phyloP scores from a whole-genome alignment of 2,329 filamentous ascomycete species.

The Colletotrichum horii region DNA sequence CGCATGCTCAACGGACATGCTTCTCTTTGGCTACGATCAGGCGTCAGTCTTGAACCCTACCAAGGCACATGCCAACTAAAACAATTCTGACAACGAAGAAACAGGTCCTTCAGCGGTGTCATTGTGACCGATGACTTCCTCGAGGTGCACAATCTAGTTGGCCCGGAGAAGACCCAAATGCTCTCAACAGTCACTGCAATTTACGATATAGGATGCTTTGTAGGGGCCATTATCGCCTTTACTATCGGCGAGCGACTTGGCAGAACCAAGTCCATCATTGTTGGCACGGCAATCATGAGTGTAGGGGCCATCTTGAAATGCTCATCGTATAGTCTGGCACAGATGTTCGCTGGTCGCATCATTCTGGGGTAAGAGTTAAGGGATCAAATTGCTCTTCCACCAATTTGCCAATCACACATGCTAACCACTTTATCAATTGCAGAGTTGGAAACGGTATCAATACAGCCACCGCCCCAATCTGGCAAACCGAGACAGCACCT shows the following conservation, averaged over 20 bases:
- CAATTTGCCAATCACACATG: background rate
- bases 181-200: background rate
- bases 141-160: background rate
- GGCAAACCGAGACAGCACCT: slow-evolving; percentile 40
- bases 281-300: background rate
- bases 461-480: slow-evolving; percentile 41
- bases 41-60: background rate
- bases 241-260: background rate
- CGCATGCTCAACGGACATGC: background rate
- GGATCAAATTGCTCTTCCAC: background rate
- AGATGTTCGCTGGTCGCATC: background rate
- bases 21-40: background rate
- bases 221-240: background rate
- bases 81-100: background rate
- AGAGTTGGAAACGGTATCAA: slow-evolving; percentile 51
- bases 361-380: background rate
- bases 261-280: background rate
- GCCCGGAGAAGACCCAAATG: background rate
- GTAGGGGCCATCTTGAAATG: background rate
- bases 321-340: background rate
- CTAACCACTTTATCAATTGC: background rate
- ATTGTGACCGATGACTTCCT: background rate
- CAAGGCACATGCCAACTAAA: background rate
- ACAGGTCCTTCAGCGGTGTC: background rate
- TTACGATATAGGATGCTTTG: background rate